Conservation (phyloP, 2,329 filamentous ascomycete genomes). For the Neonectria ditissima region DNA sequence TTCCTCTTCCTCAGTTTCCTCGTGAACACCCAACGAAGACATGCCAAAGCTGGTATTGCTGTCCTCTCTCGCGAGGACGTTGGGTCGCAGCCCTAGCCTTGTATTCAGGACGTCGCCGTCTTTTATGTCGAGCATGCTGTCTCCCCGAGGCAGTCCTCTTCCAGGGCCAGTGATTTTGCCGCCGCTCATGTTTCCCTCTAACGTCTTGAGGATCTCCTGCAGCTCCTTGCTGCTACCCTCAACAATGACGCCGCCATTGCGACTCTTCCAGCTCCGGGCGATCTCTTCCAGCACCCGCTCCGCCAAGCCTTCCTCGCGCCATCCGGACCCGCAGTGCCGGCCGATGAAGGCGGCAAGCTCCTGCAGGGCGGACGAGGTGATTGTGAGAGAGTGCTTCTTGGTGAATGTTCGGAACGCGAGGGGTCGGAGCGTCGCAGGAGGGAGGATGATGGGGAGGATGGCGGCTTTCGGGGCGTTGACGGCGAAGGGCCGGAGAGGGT, state of each 20-base stretch:
- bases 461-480: constrained; percentile 67
- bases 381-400: constrained; percentile 94
- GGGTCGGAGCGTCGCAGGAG: constrained; percentile 86
- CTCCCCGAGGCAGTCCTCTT: constrained; percentile 65
- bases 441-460: constrained; percentile 89
- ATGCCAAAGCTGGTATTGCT: constrained; percentile 75
- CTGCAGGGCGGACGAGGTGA: constrained; percentile 88
- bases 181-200: constrained; percentile 92
- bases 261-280: constrained; percentile 90
- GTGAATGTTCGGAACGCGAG: constrained; percentile 96
- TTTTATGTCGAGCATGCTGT: constrained; percentile 71
- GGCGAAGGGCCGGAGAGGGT: constrained; percentile 77
- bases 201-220: constrained; percentile 82
- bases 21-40: constrained; percentile 64
- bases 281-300: constrained; percentile 94
- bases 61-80: constrained; percentile 65
- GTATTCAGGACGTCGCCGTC: constrained; percentile 66
- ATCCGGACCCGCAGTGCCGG: constrained; percentile 92
- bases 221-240: constrained; percentile 82
- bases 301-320: constrained; percentile 93
- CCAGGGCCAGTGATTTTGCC: constrained; percentile 72
- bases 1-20: constrained; percentile 69
- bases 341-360: constrained; percentile 91
- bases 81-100: constrained; percentile 64
- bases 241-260: constrained; percentile 90